A percentile compares a stretch with the other conserved stretches of the same genome.
Evolutionary conservation across 441 rosid species (phyloP).

Genomic region (Adansonia grandidieri): DNA sequence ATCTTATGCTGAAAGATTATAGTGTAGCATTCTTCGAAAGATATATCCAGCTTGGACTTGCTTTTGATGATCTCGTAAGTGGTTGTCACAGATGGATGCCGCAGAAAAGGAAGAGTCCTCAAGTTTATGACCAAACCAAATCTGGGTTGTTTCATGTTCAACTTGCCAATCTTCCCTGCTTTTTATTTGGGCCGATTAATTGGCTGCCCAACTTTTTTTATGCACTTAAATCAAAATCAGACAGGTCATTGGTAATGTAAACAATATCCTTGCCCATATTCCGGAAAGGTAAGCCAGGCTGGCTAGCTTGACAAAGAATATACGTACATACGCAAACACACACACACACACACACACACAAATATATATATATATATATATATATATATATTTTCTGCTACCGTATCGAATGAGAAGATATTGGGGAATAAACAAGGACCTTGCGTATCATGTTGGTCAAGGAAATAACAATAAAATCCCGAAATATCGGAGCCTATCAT

Average conservation of each 20-base stretch:
- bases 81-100: neutral
- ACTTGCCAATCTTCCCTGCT: neutral
- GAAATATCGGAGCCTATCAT: neutral
- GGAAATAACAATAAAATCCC: neutral
- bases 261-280: neutral
- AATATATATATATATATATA: too few relatives aligned
- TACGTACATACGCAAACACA: neutral
- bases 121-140: conserved; percentile 18
- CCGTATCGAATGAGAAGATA: neutral
- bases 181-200: neutral
- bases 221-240: neutral
- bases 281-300: conserved; percentile 9
- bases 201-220: neutral
- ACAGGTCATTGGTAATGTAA: conserved; percentile 6
- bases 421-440: neutral
- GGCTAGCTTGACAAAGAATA: neutral
- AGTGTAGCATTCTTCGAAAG: too few relatives aligned
- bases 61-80: too few relatives aligned
- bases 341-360: too few relatives aligned
- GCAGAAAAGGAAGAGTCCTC: neutral
- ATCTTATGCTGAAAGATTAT: too few relatives aligned
- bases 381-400: neutral
- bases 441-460: neutral
- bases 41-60: neutral
- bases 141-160: neutral